These are phyloP conservation scores for Chloris gayana DNA, from an alignment of 176 grass and related monocot genomes.

Conservation along the genomic window DNA sequence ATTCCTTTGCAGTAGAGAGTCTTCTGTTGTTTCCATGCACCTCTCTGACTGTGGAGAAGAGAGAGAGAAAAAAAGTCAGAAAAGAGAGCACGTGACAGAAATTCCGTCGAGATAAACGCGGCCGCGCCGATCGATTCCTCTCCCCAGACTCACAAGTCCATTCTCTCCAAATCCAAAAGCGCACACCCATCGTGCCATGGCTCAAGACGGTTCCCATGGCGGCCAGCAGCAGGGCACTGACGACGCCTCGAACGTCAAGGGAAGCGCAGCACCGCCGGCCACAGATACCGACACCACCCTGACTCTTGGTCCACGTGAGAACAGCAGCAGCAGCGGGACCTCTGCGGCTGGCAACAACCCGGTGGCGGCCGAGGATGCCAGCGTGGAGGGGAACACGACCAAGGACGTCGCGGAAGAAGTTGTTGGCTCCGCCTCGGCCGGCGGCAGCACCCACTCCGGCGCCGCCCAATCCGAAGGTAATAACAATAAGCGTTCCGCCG, in stretches of 20 bases:
- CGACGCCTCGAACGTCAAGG: neutral
- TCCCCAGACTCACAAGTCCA: neutral
- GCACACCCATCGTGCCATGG: conserved; percentile 14
- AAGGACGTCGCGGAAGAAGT: neutral
- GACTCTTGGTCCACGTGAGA: neutral
- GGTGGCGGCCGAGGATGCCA: neutral
- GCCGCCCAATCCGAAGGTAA: neutral
- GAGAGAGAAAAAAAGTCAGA: neutral
- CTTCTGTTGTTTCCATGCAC: neutral
- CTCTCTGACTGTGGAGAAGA: neutral
- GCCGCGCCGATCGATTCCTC: neutral
- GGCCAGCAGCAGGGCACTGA: neutral
- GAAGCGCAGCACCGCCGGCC: neutral
- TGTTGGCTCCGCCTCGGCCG: neutral
- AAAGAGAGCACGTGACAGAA: too few species aligned
- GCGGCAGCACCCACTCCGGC: neutral
- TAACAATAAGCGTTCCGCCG: neutral
- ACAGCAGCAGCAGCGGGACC: neutral
- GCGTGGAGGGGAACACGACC: too few species aligned
- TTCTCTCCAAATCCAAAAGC: neutral
- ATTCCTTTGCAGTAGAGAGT: neutral
- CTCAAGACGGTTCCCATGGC: neutral
- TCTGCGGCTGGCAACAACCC: neutral
- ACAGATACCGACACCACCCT: neutral
- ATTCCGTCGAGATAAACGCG: neutral